phyloP scores from a whole-genome alignment of 495 filamentous ascomycete species.

The Parmelia sp. region DNA sequence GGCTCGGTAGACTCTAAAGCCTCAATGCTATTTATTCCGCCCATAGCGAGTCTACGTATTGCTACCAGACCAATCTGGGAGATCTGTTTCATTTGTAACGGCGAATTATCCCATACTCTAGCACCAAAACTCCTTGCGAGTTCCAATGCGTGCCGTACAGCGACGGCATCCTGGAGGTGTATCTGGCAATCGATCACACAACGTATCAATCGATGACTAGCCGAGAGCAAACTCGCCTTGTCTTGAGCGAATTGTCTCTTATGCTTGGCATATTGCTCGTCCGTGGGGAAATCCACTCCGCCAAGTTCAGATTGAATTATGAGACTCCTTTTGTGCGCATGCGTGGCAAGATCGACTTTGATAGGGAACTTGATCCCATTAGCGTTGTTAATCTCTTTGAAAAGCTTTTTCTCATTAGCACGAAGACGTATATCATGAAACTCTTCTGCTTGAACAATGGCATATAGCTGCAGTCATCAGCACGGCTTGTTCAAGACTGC shows the following conservation, averaged over 20 bases:
- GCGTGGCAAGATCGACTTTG: constrained; percentile 63
- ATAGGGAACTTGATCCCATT: constrained; percentile 69
- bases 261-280: constrained; percentile 55
- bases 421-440: constrained; percentile 74
- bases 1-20: constrained; percentile 61
- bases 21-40: constrained; percentile 64
- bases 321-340: constrained; percentile 80
- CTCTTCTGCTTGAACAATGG: constrained; percentile 65
- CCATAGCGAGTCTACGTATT: constrained; percentile 68
- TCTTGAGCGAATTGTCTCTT: constrained; percentile 61
- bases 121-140: constrained; percentile 71
- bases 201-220: constrained; percentile 66
- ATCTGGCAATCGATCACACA: constrained; percentile 85
- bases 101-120: constrained; percentile 78
- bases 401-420: constrained; percentile 63
- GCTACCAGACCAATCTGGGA: constrained; percentile 71
- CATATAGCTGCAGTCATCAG: constrained; percentile 52
- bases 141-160: constrained; percentile 66
- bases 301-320: constrained; percentile 79
- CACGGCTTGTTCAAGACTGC: not conserved
- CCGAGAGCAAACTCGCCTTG: constrained; percentile 64
- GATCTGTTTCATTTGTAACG: constrained; percentile 81
- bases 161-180: constrained; percentile 56
- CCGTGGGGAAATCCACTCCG: constrained; percentile 60
- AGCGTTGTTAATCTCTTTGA: constrained; percentile 76